A percentile compares a stretch with the other conserved stretches of the same genome.
These are phyloP conservation scores for Talaromyces sp. DNA, from an alignment of 2,329 filamentous ascomycete genomes.

Conservation along the genomic window DNA sequence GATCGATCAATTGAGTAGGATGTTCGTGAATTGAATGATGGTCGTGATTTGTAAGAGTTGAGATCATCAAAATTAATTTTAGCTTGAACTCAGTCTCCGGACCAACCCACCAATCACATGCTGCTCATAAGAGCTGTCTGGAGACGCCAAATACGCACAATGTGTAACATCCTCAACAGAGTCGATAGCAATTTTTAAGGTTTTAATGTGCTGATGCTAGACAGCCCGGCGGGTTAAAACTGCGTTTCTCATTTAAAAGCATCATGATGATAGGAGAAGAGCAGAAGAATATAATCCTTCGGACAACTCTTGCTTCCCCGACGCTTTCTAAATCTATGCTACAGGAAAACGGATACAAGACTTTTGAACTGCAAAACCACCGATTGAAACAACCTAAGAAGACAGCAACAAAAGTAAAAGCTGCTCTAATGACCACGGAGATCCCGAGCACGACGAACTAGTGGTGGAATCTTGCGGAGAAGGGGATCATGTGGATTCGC, in stretches of 20 bases:
- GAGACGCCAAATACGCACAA: background rate
- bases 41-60: background rate
- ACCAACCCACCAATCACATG: background rate
- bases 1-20: background rate
- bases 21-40: background rate
- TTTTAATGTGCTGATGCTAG: too few relatives aligned
- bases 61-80: background rate
- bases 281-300: background rate
- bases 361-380: background rate
- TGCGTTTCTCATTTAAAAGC: background rate
- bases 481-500: slow-evolving; percentile 51
- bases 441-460: slow-evolving; percentile 44
- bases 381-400: background rate
- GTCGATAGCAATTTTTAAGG: too few relatives aligned
- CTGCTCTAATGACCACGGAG: slow-evolving; percentile 22
- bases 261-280: background rate
- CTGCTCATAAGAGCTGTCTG: background rate
- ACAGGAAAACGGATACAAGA: background rate
- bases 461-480: slow-evolving; percentile 48
- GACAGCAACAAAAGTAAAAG: background rate
- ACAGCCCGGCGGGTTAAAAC: too few relatives aligned
- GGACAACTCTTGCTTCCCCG: background rate
- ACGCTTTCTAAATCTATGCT: background rate
- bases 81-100: background rate
- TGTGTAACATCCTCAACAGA: too few relatives aligned